Evolutionary conservation across 2,329 filamentous ascomycete genomes (phyloP), one percentile per base, ranked within the genome.

Genomic region (Nemania sp.): DNA sequence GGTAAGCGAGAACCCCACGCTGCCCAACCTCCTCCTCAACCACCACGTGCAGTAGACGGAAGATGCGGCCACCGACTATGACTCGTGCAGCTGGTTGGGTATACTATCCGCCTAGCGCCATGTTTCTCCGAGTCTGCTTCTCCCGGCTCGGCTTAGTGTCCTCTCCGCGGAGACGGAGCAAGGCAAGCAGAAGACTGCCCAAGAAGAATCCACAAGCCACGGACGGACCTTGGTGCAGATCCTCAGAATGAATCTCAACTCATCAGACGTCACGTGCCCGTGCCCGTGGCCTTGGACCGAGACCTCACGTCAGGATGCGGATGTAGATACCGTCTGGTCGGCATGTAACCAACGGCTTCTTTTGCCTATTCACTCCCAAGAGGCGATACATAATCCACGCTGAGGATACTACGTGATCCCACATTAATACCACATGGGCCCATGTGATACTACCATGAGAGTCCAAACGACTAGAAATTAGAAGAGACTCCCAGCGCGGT

Each of bases 21-120:
- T 34, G 50, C 34, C 60, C 56, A 53, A 50, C 53, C 53, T 57
- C 57, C 53, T 57, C 57, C 40, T 37, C 43, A 46, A 55, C 48
- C 55, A 59, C 47, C 51, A 60, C 56, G 47, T 63, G 57, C 60
- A 63, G 39, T 39, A 25, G 55, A 42, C 17, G 34, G 46, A n/a
- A 35, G 46, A 50, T 52, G 29, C 51, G 34, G 25, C 15, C 25
- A 43, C 53, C 48, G 57, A 57, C 43, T 13, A 43, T 32, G 43
- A 43, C 35, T 43, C 48, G 25, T 21, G 15, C 39, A 35, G 45
- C 5, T 48, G 25, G 46, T 48, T 29, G 43, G 43, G 6, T 46
- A 6, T 11, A 60, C 25, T 29, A 29, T 29, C 7, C 25, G 3
- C 25, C 25, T 29, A 29, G 25, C 25, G 25, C 25, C 25, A 29